These are phyloP conservation scores for Cinchona pubescens DNA, from an alignment of 257 asterid genomes.

Conservation along the genomic window DNA sequence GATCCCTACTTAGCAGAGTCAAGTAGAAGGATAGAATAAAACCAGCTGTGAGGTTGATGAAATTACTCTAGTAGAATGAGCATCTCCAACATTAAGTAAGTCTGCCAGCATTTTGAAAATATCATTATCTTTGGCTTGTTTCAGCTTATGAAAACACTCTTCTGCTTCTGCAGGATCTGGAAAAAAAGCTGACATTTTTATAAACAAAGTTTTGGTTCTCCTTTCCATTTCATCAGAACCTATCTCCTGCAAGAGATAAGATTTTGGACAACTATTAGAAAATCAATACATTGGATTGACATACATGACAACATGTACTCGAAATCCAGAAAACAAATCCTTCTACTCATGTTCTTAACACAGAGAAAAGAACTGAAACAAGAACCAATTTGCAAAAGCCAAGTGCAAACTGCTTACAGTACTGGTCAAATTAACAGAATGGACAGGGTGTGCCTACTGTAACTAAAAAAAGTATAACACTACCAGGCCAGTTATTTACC, in stretches of 20 bases:
- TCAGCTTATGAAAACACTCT: slow-evolving; percentile 54
- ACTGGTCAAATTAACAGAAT: not conserved
- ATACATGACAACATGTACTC: not conserved
- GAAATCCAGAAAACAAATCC: not conserved
- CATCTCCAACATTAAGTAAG: slow-evolving; percentile 40
- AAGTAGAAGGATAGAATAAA: slow-evolving; percentile 4
- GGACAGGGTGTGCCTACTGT: no score
- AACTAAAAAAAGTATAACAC: not conserved
- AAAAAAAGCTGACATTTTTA: slow-evolving; percentile 67
- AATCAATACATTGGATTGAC: not conserved
- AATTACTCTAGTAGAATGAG: slow-evolving; percentile 51
- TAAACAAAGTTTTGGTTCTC: slow-evolving; percentile 43
- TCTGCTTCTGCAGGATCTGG: slow-evolving; percentile 67
- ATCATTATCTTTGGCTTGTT: slow-evolving; percentile 37
- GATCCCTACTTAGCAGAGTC: not conserved
- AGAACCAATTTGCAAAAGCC: not conserved
- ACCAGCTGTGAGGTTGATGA: not conserved
- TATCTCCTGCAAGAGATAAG: slow-evolving; percentile 43
- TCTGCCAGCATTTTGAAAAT: slow-evolving; percentile 37
- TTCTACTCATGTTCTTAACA: not conserved
- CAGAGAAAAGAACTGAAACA: not conserved
- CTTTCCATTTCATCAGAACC: slow-evolving; percentile 44
- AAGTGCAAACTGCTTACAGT: not conserved
- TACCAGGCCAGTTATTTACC: not conserved
- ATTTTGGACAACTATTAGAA: slow-evolving; percentile 1